Evolutionary conservation across 2,329 filamentous ascomycete genomes (phyloP).

Genomic region (Pseudocercospora fuligena): DNA sequence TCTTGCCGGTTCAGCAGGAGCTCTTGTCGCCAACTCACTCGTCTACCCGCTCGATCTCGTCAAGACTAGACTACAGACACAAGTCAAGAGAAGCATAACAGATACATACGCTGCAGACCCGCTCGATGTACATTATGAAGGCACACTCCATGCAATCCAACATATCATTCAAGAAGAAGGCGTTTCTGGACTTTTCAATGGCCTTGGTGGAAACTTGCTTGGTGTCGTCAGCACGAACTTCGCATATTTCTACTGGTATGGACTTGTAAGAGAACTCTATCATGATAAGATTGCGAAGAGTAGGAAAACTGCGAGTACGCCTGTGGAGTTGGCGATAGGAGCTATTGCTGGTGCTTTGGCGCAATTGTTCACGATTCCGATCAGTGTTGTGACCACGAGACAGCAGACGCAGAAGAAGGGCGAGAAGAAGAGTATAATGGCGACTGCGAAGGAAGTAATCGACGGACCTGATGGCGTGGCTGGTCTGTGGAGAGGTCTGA

Average conservation of each 20-base stretch:
- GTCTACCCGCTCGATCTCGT: conserved; percentile 98
- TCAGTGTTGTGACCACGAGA: conserved; percentile 91
- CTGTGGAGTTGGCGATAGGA: conserved; percentile 81
- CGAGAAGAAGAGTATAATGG: conserved; percentile 83
- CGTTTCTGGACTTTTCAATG: conserved; percentile 80
- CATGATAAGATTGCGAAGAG: conserved; percentile 52
- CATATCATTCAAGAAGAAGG: conserved; percentile 86
- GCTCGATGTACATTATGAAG: conserved; percentile 76
- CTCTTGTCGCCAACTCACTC: conserved; percentile 90
- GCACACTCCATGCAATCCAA: conserved; percentile 83
- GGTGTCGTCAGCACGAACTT: conserved; percentile 98
- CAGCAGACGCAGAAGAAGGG: conserved; percentile 89
- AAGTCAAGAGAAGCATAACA: conserved; percentile 68
- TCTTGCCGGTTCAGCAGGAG: conserved; percentile 88
- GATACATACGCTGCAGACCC: conserved; percentile 44
- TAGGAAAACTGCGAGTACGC: conserved; percentile 66
- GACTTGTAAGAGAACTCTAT: conserved; percentile 81
- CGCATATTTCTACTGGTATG: conserved; percentile 99
- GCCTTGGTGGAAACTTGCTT: conserved; percentile 82
- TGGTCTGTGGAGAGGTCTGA: conserved; percentile 92
- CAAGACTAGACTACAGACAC: conserved; percentile 94
- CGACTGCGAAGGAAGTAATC: conserved; percentile 86
- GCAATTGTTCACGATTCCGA: conserved; percentile 94
- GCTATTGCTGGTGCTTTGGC: conserved; percentile 88
- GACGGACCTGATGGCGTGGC: conserved; percentile 86